Evolutionary conservation across 2,329 filamentous ascomycete genomes (phyloP).

Genomic region (Helminthosporium solani): DNA sequence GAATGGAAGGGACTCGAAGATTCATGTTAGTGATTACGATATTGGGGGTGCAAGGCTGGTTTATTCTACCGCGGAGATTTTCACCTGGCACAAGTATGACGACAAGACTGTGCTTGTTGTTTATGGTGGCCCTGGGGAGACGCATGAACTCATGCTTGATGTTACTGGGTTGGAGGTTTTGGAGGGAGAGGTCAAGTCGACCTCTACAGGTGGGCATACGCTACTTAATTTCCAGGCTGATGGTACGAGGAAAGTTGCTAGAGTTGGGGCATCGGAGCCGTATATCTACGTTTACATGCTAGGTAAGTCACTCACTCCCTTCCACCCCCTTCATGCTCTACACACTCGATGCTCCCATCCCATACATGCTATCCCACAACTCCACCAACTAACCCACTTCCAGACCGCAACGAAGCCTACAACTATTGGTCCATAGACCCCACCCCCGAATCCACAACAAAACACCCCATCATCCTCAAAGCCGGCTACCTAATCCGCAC

Average conservation of each 20-base stretch:
- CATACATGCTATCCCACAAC: no score
- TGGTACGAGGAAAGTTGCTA: constrained; percentile 53
- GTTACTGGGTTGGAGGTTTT: constrained; percentile 38
- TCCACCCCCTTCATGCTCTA: constrained; percentile 10
- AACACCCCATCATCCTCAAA: constrained; percentile 59
- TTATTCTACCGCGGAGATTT: constrained; percentile 69
- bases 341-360: no score
- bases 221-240: constrained; percentile 59
- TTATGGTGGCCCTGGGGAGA: constrained; percentile 63
- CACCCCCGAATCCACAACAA: constrained; percentile 30
- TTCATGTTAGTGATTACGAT: constrained; percentile 67
- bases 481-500: constrained; percentile 66
- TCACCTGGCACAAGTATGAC: constrained; percentile 66
- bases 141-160: constrained; percentile 61
- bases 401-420: constrained; percentile 66
- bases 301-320: constrained; percentile 45
- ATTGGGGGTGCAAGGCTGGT: constrained; percentile 60
- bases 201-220: constrained; percentile 46
- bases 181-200: constrained; percentile 46
- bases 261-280: constrained; percentile 44
- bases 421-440: constrained; percentile 66
- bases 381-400: no score
- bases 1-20: constrained; percentile 64
- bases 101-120: constrained; percentile 62
- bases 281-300: constrained; percentile 59